Evolutionary conservation across 169 alveolate species (phyloP).

Genomic region (Plasmodium fragile): DNA sequence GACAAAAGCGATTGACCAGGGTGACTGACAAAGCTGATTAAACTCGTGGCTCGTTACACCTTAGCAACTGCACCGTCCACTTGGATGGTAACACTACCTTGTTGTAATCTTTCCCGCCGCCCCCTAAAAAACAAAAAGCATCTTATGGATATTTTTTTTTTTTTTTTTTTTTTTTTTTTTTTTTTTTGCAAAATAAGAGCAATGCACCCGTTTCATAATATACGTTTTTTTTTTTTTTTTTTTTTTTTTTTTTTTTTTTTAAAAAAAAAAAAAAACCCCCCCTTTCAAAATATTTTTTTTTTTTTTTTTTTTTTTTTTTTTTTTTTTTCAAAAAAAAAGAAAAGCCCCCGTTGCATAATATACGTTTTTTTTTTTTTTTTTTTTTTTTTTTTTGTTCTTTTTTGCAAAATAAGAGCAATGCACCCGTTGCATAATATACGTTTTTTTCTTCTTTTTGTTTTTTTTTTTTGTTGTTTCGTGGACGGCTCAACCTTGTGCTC

Average conservation of each 20-base stretch:
- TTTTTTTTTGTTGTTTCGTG: not conserved
- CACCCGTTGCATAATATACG: conserved; percentile 21
- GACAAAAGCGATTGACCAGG: not conserved
- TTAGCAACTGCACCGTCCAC: not conserved
- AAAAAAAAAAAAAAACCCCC: no score
- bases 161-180: no score
- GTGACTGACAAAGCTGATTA: not conserved
- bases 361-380: not conserved
- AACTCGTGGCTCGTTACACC: not conserved
- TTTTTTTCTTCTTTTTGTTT: not conserved
- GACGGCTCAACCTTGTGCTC: not conserved
- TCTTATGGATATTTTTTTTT: not conserved
- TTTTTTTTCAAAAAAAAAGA: no score
- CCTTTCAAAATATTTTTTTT: no score
- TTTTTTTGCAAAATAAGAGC: not conserved
- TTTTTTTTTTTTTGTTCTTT: not conserved
- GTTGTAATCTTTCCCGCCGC: not conserved
- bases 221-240: not conserved
- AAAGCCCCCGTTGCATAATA: no score
- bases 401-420: not conserved
- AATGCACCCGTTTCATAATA: conserved; percentile 27
- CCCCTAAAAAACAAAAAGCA: not conserved
- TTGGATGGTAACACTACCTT: not conserved
- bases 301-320: no score
- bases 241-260: not conserved